Evolutionary conservation across 1,284 basidiomycete species (phyloP), one percentile per base, ranked within the genome.

Genomic region (Cutaneotrichosporon sp.): DNA sequence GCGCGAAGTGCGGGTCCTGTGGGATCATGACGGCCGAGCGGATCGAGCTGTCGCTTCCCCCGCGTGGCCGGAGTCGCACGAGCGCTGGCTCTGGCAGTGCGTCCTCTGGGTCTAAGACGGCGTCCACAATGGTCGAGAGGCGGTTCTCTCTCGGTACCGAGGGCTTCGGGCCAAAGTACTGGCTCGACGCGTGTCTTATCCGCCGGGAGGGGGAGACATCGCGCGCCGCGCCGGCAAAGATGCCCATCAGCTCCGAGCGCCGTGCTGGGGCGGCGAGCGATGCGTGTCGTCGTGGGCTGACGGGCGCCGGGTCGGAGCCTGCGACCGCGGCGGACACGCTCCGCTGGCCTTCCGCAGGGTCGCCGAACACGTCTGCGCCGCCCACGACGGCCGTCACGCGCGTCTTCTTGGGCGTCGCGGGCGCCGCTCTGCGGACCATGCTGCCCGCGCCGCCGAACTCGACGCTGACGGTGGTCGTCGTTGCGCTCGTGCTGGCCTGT

Each of bases 21-120:
- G 43, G 43, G 14, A 54, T 18, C 22, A 87, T 80, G 77, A 89
- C 94, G 0, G 90, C 90, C 1, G 91, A 89, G 64, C 87, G 89
- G 63, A 97, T 92, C 1, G 91, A 93, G 6, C 92, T 93, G 75
- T 97, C 94, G 1, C 89, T 92, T 43, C 95, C 79, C 1, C 92
- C 91, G 56, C 93, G 84, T 18, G 89, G 84, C 22, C 87, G 85
- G 6, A 95, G 81, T 5, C 88, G 85, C 60, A 88, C 78, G n/a
- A 74, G 68, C 14, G 67, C 78, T 11, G 53, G 59, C 31, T 72
- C 74, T 16, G 74, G 72, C 6, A 72, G 67, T 36, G 69, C 70
- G 10, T 74, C 68, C 9, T 82, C 77, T 18, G 82, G 79, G 67
- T 92, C 90, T 58, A 92, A 84, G 11, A 91, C 85, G 2, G 90